These are phyloP conservation scores for Blepharisma stoltei DNA, from an alignment of 73 alveolate species.

Conservation along the genomic window DNA sequence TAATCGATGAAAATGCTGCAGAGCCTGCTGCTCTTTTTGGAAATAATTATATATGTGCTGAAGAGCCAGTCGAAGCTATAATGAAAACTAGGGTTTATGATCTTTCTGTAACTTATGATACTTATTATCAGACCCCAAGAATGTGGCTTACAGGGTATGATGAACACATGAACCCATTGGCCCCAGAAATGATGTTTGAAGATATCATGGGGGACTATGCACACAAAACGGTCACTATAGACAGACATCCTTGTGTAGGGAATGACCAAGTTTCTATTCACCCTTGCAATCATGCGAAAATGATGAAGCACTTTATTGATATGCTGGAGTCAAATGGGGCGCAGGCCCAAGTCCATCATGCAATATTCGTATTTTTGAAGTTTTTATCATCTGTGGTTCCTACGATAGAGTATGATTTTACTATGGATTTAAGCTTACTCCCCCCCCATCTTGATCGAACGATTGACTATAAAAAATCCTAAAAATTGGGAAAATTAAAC, in stretches of 20 bases:
- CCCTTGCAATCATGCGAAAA: constrained; percentile 92
- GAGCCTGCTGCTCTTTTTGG: constrained; percentile 27
- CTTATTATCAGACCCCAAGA: constrained; percentile 90
- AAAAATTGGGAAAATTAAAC: too few relatives aligned
- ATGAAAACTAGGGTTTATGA: constrained; percentile 57
- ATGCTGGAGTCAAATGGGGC: constrained; percentile 45
- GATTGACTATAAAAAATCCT: too few relatives aligned
- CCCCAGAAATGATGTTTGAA: constrained; percentile 75
- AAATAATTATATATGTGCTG: not conserved
- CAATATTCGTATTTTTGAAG: constrained; percentile 85
- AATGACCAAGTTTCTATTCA: constrained; percentile 84
- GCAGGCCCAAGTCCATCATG: constrained; percentile 42
- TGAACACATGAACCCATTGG: constrained; percentile 69
- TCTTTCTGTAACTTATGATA: constrained; percentile 85
- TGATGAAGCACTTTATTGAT: constrained; percentile 74
- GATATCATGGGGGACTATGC: constrained; percentile 94
- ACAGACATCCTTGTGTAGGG: constrained; percentile 88
- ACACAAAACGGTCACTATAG: constrained; percentile 90
- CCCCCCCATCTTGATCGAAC: too few relatives aligned
- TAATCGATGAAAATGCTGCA: constrained; percentile 25
- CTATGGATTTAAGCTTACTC: constrained; percentile 50
- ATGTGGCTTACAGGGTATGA: constrained; percentile 94
- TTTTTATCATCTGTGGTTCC: constrained; percentile 92
- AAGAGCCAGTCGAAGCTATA: constrained; percentile 39
- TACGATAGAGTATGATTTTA: constrained; percentile 92